Evolutionary conservation across 805 yeast species (phyloP), one percentile per base, ranked within the genome.

Genomic region (Lipomyces kockii): DNA sequence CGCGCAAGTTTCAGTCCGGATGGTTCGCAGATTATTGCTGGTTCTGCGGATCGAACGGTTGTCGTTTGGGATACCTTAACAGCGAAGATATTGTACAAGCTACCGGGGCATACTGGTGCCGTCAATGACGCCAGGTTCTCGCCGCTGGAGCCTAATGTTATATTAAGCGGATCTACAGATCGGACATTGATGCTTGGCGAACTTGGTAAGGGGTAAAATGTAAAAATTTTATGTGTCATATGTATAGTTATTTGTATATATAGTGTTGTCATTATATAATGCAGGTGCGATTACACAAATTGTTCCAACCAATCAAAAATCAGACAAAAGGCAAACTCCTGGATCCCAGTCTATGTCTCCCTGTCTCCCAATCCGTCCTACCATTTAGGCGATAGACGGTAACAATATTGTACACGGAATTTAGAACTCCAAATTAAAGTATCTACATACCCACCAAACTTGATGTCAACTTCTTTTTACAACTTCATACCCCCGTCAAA

Each of bases 41-140:
- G 94, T 0, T 84, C 91, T 0, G 86, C 84, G 35, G 92, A 89
- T 75, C 80, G 83, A 0, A 81, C 85, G 5, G 82, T 84, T 0
- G 84, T 86, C 4, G 71, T 83, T 2, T 90, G 93, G 94, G 87
- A 87, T 68, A 79, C 84, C 17, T 80, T 81, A 3, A 79, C 88
- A 0, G 78, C 86, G 61, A 80, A 80, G 59, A 71, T 87, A 32
- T 67, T 81, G 5, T 78, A 81, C 58, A 86, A 87, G 72, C 76
- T 83, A 9, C 79, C 81, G 2, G 93, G 92, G 1, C 93, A 90
- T 73, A 70, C 74, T 4, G 89, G 92, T 0, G 77, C 87, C 0
- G 89, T 87, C 0, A 76, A 87, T 32, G 92, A 86, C 75, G 84
- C 88, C 7, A 87, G 84, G 72, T 83, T 81, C 70, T 85, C 84